Evolutionary conservation across 2,329 filamentous ascomycete genomes (phyloP).

Genomic region (Penicillium sp.): DNA sequence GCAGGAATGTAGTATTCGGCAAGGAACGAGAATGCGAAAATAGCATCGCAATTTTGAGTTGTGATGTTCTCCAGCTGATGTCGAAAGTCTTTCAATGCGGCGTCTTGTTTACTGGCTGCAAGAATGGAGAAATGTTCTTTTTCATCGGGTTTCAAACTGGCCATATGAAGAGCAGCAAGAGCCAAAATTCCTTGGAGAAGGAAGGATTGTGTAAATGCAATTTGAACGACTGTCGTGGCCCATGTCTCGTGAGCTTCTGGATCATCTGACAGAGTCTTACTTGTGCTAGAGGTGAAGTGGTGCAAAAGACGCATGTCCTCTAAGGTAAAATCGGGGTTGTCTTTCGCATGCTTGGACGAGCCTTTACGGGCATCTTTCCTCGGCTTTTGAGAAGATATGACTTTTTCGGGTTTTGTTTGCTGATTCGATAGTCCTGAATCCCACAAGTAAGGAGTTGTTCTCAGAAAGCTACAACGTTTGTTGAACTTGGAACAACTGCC

Average conservation of each 20-base stretch:
- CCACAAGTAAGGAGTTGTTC: neutral
- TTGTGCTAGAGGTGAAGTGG: neutral
- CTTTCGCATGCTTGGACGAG: neutral
- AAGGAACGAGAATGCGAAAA: conserved; percentile 2
- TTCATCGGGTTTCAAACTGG: neutral
- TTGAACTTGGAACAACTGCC: neutral
- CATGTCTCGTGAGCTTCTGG: neutral
- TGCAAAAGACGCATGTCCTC: neutral
- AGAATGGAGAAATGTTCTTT: neutral
- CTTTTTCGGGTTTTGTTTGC: neutral
- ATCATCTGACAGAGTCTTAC: neutral
- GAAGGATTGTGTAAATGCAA: conserved; percentile 1
- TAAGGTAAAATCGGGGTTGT: neutral
- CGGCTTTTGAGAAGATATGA: neutral
- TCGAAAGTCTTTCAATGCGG: neutral
- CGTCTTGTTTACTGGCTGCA: neutral
- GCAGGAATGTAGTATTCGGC: conserved; percentile 4
- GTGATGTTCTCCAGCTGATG: neutral
- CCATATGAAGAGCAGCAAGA: conserved; percentile 1
- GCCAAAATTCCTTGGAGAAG: neutral
- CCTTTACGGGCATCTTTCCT: neutral
- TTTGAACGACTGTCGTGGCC: neutral
- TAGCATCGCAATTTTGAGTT: neutral
- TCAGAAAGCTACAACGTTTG: neutral
- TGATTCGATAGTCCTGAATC: neutral